Base-by-base conservation (phyloP, 345 rosid species). In the Aquilaria yunnanensis region DNA sequence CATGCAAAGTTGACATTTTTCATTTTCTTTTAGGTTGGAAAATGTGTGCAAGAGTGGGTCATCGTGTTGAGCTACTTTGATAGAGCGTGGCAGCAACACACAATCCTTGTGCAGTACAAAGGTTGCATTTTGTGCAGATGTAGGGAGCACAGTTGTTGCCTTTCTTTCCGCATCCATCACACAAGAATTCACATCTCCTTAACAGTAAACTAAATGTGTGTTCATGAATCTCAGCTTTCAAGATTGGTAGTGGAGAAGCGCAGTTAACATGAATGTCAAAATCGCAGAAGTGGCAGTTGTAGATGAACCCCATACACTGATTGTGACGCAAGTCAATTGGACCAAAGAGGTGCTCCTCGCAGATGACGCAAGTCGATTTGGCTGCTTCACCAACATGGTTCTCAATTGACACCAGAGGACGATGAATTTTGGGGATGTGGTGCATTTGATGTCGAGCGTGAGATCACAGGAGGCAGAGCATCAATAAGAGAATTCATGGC, bases 201-300 rank as follows among this genome's bases (percentile, higher is more conserved):
- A 32, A 58, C 47, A n/a, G 53, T 52, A n/a, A 30, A 54, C 54
- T 51, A 47, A 66, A 71, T 58, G 31, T 37, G 32, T 60, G 64
- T 32, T 60, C 54, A 32, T 60, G 64, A 30, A 9, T 60, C 14
- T 10, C 14, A 5, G 31, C 47, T 32, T 49, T 14, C 2, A 3
- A 9, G 7, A 14, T 11, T 37, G 12, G 9, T 14, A 13, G n/a
- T n/a, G n/a, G n/a, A n/a, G 2, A n/a, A 30, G 14, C 41, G 5
- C 16, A 4, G 31, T 37, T 47, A 58, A 70, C 43, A 14, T 66
- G 68, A 23, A 70, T 12, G 55, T 47, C 47, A 41, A 66, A 74
- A 1, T 59, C 3, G 52, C 74, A 74, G 4, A 51, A 14, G 23
- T 23, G 32, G 63, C 74, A 74, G 13, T 50, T 14, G 53, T 66